Evolutionary conservation across 2,329 filamentous ascomycete genomes (phyloP).

Genomic region (Elsinoe ampelina): DNA sequence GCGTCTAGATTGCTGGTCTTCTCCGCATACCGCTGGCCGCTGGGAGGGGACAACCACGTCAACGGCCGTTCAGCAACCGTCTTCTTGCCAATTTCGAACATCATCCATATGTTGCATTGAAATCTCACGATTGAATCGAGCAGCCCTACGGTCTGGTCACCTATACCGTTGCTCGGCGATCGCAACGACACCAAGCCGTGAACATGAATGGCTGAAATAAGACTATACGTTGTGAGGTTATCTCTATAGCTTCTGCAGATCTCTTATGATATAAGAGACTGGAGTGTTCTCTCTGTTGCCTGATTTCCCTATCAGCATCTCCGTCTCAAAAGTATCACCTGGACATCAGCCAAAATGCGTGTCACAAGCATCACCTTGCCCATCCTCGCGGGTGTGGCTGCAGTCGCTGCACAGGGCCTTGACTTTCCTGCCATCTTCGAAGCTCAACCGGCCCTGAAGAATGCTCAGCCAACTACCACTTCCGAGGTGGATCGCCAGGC

Average conservation of each 20-base stretch:
- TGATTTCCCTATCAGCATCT: neutral
- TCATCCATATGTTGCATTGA: neutral
- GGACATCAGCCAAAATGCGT: constrained; percentile 8
- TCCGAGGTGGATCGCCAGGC: neutral
- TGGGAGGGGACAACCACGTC: neutral
- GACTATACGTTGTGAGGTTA: neutral
- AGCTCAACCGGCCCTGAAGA: neutral
- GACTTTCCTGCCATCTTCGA: constrained; percentile 12
- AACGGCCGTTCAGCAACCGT: neutral
- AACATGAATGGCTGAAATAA: constrained; percentile 3
- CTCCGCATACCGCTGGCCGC: neutral
- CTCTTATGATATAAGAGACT: neutral
- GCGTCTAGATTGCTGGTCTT: neutral
- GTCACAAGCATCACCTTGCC: constrained; percentile 4
- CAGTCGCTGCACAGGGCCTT: constrained; percentile 7
- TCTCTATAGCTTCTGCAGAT: neutral
- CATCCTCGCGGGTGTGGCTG: constrained; percentile 13
- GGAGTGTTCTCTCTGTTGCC: neutral
- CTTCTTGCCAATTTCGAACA: neutral
- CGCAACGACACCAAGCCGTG: neutral
- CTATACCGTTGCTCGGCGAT: neutral
- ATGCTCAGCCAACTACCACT: neutral
- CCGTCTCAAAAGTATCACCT: neutral
- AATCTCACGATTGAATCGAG: neutral
- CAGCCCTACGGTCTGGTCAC: neutral